Evolutionary conservation across 345 rosid species (phyloP).

Genomic region (Eucalyptus paniculata): DNA sequence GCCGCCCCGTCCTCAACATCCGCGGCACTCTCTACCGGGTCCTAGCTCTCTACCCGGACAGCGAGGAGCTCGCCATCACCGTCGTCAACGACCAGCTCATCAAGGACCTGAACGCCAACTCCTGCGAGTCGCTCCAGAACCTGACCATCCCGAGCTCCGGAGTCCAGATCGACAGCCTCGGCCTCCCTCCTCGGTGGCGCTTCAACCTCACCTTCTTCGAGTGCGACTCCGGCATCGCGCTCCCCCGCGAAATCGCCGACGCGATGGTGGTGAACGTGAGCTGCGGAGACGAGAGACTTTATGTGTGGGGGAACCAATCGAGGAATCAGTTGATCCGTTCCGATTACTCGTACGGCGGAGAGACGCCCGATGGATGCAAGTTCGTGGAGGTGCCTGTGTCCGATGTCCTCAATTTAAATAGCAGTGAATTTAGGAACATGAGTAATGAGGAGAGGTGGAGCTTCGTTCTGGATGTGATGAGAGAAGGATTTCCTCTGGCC

Average conservation of each 20-base stretch:
- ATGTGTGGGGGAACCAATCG: neutral
- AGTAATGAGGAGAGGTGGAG: neutral
- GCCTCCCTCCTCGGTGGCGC: neutral
- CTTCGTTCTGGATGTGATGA: neutral
- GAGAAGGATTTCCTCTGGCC: conserved; percentile 8
- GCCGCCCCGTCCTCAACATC: neutral
- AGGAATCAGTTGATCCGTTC: fast-evolving
- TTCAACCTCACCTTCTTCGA: neutral
- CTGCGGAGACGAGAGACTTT: neutral
- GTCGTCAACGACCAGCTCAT: conserved; percentile 1
- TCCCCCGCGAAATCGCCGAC: neutral
- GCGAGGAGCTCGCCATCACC: neutral
- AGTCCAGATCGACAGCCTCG: neutral
- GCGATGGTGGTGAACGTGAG: neutral
- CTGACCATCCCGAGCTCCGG: neutral
- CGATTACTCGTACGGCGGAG: neutral
- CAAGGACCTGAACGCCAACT: neutral
- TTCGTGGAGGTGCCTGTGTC: conserved; percentile 3
- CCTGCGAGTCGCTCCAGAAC: conserved; percentile 5
- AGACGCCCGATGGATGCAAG: neutral
- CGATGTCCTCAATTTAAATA: neutral
- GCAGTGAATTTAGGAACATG: neutral
- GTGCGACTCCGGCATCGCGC: neutral
- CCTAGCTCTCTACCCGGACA: neutral
- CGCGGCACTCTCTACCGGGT: neutral